Conservation (phyloP, 1,284 basidiomycete genomes). For the Lentinus polychrous region DNA sequence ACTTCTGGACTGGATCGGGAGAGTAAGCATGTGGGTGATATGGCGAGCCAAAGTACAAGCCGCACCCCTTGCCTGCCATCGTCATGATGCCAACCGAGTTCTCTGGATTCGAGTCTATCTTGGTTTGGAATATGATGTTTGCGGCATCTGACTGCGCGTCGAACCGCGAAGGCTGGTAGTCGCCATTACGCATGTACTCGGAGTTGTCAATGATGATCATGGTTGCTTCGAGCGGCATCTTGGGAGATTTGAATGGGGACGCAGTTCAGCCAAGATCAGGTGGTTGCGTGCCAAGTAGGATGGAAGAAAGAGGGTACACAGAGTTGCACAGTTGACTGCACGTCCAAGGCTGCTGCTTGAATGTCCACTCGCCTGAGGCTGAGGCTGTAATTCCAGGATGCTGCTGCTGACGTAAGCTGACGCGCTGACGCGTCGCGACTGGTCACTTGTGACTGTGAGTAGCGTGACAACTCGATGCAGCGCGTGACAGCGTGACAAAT, state of each 20-base stretch:
- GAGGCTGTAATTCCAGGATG: not conserved
- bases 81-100: conserved; percentile 97
- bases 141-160: conserved; percentile 92
- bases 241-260: conserved; percentile 25
- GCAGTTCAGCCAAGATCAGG: not conserved
- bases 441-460: not conserved
- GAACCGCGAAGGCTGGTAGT: conserved; percentile 85
- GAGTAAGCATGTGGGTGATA: not conserved
- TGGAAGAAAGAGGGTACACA: not conserved
- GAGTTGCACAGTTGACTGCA: not conserved
- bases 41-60: not conserved
- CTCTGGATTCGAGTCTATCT: conserved; percentile 94
- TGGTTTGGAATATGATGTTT: conserved; percentile 86
- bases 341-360: not conserved
- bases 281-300: conserved; percentile 2
- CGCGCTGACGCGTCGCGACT: conserved; percentile 12
- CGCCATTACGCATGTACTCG: conserved; percentile 95
- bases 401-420: conserved; percentile 1
- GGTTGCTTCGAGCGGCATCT: conserved; percentile 89
- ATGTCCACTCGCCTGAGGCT: too few species aligned
- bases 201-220: conserved; percentile 93
- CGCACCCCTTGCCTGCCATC: conserved; percentile 91
- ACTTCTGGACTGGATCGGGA: conserved; percentile 72
- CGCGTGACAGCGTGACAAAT: not conserved
- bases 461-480: not conserved